A percentile compares a stretch with the other conserved stretches of the same genome.
These are phyloP conservation scores for Collybiopsis confluens DNA, from an alignment of 768 basidiomycete genomes.

Conservation along the genomic window DNA sequence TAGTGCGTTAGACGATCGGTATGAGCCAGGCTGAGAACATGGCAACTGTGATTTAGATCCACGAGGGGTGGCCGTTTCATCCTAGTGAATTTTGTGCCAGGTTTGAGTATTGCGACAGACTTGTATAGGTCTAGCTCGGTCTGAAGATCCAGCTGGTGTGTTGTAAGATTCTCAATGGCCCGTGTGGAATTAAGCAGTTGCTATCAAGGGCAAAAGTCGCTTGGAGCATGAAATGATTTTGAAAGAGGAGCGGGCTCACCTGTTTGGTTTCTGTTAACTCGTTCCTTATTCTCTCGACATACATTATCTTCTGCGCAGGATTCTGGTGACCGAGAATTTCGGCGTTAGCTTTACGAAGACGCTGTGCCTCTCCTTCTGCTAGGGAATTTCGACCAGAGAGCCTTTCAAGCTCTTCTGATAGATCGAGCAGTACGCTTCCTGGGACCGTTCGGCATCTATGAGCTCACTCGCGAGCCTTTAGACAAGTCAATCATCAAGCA, in stretches of 20 bases:
- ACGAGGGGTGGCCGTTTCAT: conserved; percentile 45
- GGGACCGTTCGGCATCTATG: conserved; percentile 56
- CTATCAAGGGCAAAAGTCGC: conserved; percentile 23
- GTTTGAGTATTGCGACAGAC: conserved; percentile 50
- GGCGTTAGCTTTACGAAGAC: conserved; percentile 78
- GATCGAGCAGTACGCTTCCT: conserved; percentile 65
- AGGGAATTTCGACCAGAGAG: conserved; percentile 69
- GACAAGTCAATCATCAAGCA: conserved; percentile 1
- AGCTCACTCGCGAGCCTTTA: conserved; percentile 46
- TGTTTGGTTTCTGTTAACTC: conserved; percentile 81
- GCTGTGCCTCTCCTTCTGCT: conserved; percentile 74
- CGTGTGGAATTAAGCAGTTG: conserved; percentile 42
- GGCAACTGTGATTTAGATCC: conserved; percentile 34
- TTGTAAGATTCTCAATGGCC: conserved; percentile 43
- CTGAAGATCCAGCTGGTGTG: conserved; percentile 41
- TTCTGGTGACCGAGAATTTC: conserved; percentile 83
- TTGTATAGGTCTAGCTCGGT: conserved; percentile 60
- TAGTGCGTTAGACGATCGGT: no score
- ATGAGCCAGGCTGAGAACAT: no score
- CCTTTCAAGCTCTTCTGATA: conserved; percentile 59
- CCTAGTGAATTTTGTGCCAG: conserved; percentile 50
- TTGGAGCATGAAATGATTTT: not conserved
- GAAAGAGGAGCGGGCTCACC: conserved; percentile 37
- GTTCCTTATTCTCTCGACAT: conserved; percentile 77
- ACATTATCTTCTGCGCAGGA: conserved; percentile 80